Conservation (phyloP, 2,329 filamentous ascomycete species). For the Microsporum audouinii region DNA sequence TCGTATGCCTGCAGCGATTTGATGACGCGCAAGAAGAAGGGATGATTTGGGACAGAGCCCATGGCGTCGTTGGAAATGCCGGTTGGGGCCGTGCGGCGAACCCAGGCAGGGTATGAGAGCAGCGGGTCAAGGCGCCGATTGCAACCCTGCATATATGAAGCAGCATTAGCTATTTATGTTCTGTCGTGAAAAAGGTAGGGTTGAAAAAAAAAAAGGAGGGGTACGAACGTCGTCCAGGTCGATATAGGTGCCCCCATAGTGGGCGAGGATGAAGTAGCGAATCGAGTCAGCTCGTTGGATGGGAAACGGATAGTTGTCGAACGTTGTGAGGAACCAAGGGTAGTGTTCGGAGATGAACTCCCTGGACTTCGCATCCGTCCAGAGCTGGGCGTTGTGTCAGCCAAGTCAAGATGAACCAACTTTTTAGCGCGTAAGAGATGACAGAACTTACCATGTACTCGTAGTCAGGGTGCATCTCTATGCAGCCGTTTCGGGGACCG, state of each 20-base stretch:
- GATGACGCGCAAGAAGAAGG: conserved; percentile 61
- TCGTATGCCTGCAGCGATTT: conserved; percentile 56
- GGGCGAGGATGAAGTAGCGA: conserved; percentile 64
- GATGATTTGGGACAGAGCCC: conserved; percentile 60
- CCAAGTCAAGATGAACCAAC: too few species aligned
- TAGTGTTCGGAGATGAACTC: conserved; percentile 64
- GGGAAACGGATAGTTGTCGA: conserved; percentile 60
- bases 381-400: conserved; percentile 44
- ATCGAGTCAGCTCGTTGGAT: conserved; percentile 71
- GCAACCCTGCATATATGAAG: conserved; percentile 45
- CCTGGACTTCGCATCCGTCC: conserved; percentile 59
- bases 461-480: conserved; percentile 57
- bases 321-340: conserved; percentile 65
- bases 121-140: conserved; percentile 56
- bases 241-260: conserved; percentile 71
- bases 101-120: conserved; percentile 57
- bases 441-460: conserved; percentile 52
- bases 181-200: conserved; percentile 6
- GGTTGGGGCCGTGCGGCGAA: conserved; percentile 60
- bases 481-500: conserved; percentile 53
- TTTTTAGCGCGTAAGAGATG: too few species aligned
- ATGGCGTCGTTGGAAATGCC: conserved; percentile 75
- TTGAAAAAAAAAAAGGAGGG: not conserved
- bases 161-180: conserved; percentile 7
- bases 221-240: conserved; percentile 57